Evolutionary conservation across 192 early-diverging fungal genomes (phyloP).

Genomic region (Anaeromyces robustus): DNA sequence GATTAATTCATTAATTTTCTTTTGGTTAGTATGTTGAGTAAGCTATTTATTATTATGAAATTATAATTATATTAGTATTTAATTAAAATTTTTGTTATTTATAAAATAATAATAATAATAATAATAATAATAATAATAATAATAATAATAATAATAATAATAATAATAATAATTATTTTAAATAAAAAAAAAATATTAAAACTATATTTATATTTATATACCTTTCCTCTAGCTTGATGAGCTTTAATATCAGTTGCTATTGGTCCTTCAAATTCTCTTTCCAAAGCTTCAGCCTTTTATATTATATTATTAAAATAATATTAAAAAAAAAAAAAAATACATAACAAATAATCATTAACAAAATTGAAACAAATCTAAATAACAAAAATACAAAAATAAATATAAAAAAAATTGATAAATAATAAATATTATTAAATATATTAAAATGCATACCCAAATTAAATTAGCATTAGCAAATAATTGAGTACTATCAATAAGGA

Average conservation of each 20-base stretch:
- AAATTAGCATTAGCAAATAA: constrained; percentile 32
- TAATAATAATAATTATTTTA: constrained; percentile 7
- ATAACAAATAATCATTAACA: no score
- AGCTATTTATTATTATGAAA: no score
- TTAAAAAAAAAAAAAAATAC: no score
- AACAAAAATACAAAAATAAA: no score
- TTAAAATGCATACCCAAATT: constrained; percentile 18
- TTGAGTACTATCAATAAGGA: constrained; percentile 32
- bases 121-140: neutral
- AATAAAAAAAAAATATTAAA: no score
- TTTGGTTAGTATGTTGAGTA: constrained; percentile 22
- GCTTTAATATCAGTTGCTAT: constrained; percentile 2
- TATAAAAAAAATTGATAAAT: neutral
- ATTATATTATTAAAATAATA: no score
- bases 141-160: constrained; percentile 3
- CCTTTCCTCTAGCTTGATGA: neutral
- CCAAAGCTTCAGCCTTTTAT: constrained; percentile 16
- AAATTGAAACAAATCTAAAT: no score
- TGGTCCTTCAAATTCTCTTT: constrained; percentile 27
- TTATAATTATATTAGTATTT: no score
- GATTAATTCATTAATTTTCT: constrained; percentile 18
- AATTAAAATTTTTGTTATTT: constrained; percentile 4
- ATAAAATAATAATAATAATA: neutral
- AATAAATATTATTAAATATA: neutral
- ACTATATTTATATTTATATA: neutral